These are phyloP conservation scores for Cruciata laevipes DNA, from an alignment of 257 asterid genomes.

Conservation along the genomic window DNA sequence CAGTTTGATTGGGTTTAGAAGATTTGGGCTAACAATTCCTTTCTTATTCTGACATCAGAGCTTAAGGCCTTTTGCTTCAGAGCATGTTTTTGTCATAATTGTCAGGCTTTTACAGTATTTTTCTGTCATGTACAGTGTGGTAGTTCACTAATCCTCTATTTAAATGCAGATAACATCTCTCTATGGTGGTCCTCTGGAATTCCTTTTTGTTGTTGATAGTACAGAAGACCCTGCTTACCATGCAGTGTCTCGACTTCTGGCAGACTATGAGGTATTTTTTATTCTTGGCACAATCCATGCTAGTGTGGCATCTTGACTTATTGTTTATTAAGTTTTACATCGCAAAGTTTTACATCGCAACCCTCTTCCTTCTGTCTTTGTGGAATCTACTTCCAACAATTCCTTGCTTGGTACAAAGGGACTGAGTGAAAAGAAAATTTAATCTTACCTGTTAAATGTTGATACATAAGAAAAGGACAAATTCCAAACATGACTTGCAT, in stretches of 20 bases:
- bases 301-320: not conserved
- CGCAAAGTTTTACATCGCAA: no score
- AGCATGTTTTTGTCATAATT: not conserved
- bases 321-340: not conserved
- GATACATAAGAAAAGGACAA: conserved; percentile 1
- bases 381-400: not conserved
- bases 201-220: conserved; percentile 87
- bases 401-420: not conserved
- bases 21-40: not conserved
- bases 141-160: conserved; percentile 13
- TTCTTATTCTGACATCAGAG: not conserved
- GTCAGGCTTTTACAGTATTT: not conserved
- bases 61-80: not conserved
- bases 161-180: conserved; percentile 79
- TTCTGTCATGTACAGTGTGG: not conserved
- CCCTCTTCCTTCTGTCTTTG: not conserved
- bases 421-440: not conserved
- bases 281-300: not conserved
- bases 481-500: not conserved
- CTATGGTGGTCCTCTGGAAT: conserved; percentile 92
- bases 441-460: not conserved
- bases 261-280: conserved; percentile 58
- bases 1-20: not conserved
- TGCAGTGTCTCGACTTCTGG: conserved; percentile 60
- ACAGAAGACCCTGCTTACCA: conserved; percentile 90